Percentiles rank a stretch among this genome's conserved stretches.
Conservation (phyloP, 345 rosid species). For the Eucalyptus polyanthemos region DNA sequence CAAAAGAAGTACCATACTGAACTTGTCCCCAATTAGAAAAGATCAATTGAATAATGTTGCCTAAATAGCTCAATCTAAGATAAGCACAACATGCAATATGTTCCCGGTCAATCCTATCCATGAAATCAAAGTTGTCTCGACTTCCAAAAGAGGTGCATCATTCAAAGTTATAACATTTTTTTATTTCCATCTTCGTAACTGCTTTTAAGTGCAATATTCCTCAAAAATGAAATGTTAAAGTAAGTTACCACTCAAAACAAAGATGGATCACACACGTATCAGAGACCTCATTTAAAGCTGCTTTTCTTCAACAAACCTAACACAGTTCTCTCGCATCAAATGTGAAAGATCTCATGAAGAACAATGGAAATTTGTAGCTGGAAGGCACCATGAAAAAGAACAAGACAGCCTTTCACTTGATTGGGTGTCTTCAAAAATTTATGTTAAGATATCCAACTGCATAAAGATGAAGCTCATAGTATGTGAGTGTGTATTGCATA, state of each 20-base stretch:
- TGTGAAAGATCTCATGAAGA: not conserved
- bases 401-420: not conserved
- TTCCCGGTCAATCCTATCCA: no score
- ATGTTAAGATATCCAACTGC: not conserved
- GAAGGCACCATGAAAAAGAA: not conserved
- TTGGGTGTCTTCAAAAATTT: not conserved
- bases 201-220: not conserved
- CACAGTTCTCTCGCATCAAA: not conserved
- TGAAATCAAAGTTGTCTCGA: no score
- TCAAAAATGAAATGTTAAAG: not conserved
- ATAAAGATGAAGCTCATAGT: not conserved
- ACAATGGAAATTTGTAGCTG: not conserved
- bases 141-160: no score
- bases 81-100: no score
- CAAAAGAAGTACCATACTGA: no score
- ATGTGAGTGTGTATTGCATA: not conserved
- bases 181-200: not conserved
- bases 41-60: no score
- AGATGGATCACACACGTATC: not conserved
- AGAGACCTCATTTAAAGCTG: not conserved
- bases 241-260: not conserved
- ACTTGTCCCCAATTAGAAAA: no score
- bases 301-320: not conserved
- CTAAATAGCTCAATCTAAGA: no score
- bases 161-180: no score